Percentiles rank a stretch among this genome's conserved stretches.
Conservation (phyloP, 164 flowering plant genomes). For the Pachysandra terminalis region DNA sequence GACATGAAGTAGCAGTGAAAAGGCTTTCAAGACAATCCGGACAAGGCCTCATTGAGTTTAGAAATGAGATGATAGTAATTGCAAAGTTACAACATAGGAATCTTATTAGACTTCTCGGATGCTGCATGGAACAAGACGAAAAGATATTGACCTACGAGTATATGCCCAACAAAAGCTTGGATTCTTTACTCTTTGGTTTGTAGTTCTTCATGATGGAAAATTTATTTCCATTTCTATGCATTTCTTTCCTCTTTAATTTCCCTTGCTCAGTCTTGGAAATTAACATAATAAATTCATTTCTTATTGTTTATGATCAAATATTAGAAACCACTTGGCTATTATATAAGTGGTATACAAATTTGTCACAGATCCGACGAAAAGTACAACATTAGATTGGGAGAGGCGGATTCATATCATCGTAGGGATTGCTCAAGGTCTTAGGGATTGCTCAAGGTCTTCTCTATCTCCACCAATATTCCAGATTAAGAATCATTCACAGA, state of each 20-base stretch:
- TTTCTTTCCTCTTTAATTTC: too few relatives aligned
- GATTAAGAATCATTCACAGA: constrained; percentile 20
- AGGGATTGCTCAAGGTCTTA: constrained; percentile 28
- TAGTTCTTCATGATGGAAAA: neutral
- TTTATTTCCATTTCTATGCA: too few relatives aligned
- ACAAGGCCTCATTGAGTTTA: constrained; percentile 23
- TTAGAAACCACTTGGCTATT: too few relatives aligned
- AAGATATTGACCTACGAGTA: constrained; percentile 27
- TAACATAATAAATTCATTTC: too few relatives aligned
- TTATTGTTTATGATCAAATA: too few relatives aligned
- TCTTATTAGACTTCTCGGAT: constrained; percentile 24
- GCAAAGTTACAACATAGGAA: constrained; percentile 26
- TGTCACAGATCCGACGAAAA: constrained; percentile 10
- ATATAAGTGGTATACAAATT: too few relatives aligned
- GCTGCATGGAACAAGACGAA: constrained; percentile 18
- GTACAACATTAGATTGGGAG: constrained; percentile 16
- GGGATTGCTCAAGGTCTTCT: constrained; percentile 26
- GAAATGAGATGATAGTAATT: constrained; percentile 18
- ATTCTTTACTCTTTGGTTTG: constrained; percentile 21
- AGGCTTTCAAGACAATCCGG: constrained; percentile 20
- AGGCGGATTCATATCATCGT: constrained; percentile 12
- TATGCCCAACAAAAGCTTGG: constrained; percentile 29
- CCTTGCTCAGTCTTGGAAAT: too few relatives aligned
- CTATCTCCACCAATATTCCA: constrained; percentile 23
- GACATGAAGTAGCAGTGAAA: constrained; percentile 27